Evolutionary conservation across 305 asterid genomes (phyloP).

Genomic region (Fraxinus angustifolia): DNA sequence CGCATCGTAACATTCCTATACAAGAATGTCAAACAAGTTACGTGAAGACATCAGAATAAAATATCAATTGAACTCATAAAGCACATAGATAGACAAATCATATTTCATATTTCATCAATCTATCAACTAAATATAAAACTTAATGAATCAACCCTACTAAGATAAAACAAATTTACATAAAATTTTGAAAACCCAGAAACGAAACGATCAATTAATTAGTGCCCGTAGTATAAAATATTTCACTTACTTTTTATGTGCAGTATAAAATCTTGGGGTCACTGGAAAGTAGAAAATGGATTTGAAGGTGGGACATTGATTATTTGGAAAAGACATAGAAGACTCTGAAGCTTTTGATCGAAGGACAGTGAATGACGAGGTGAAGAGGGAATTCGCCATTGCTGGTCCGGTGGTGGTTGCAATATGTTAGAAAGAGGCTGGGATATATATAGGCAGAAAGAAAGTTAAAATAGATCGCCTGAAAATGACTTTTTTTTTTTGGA

Average conservation of each 20-base stretch:
- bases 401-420: conserved; percentile 13
- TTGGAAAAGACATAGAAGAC: conserved; percentile 15
- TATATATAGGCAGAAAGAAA: background rate
- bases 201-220: background rate
- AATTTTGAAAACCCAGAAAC: conserved; percentile 6
- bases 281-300: conserved; percentile 26
- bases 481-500: background rate
- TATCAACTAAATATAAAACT: conserved; percentile 1
- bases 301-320: conserved; percentile 19
- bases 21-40: conserved; percentile 21
- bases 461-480: background rate
- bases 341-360: conserved; percentile 33
- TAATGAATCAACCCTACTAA: background rate
- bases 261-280: conserved; percentile 22
- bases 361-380: conserved; percentile 31
- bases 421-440: background rate
- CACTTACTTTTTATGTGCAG: conserved; percentile 31
- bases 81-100: background rate
- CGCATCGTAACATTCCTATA: conserved; percentile 48
- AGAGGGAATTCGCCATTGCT: conserved; percentile 53
- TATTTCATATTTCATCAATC: conserved; percentile 1
- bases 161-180: background rate
- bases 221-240: background rate
- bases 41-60: conserved; percentile 1
- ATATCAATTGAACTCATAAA: conserved; percentile 7